Evolutionary conservation across 1,139 yeast genomes (phyloP).

Genomic region (Blastobotrys apis): DNA sequence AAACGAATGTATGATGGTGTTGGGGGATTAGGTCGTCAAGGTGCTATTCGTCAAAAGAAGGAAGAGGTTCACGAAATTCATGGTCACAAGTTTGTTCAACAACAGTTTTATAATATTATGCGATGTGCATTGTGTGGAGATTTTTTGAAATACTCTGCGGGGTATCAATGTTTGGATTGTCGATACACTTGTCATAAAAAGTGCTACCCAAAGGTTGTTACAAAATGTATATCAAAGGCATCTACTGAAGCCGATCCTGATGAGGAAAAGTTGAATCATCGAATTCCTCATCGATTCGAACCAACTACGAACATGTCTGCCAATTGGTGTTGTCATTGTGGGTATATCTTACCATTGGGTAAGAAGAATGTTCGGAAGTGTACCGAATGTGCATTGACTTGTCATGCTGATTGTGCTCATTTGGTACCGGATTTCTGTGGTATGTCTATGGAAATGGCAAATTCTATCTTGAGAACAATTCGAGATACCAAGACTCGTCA

Average conservation of each 20-base stretch:
- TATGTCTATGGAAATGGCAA: constrained; percentile 96
- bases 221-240: constrained; percentile 90
- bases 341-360: constrained; percentile 92
- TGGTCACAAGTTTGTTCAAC: constrained; percentile 95
- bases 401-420: constrained; percentile 89
- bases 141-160: constrained; percentile 78
- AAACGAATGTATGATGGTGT: constrained; percentile 45
- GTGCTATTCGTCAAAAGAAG: constrained; percentile 93
- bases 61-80: constrained; percentile 94
- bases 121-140: constrained; percentile 97
- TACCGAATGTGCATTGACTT: constrained; percentile 90
- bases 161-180: constrained; percentile 96
- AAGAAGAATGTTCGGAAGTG: constrained; percentile 92
- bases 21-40: constrained; percentile 92
- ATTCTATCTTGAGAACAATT: constrained; percentile 78
- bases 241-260: constrained; percentile 79
- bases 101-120: constrained; percentile 93
- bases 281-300: constrained; percentile 94
- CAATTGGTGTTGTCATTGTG: constrained; percentile 99
- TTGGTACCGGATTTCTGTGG: constrained; percentile 98
- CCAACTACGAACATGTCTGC: constrained; percentile 90
- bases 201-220: constrained; percentile 89
- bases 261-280: constrained; percentile 89
- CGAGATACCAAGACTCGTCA: constrained; percentile 62
- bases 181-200: constrained; percentile 89